phyloP scores from a whole-genome alignment of 2,329 filamentous ascomycete genomes.

The Colletotrichum sansevieriae region DNA sequence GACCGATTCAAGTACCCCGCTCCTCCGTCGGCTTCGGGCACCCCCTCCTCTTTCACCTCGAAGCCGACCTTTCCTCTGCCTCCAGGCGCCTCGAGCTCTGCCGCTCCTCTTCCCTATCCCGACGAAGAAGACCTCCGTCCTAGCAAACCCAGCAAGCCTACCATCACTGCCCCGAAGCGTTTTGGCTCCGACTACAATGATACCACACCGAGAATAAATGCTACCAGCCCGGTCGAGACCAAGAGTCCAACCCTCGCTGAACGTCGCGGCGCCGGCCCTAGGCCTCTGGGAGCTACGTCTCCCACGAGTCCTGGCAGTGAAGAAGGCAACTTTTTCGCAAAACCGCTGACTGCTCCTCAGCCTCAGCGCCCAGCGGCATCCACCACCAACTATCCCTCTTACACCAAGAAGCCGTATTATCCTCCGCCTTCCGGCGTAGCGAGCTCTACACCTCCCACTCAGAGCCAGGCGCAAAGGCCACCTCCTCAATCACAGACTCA shows the following conservation, averaged over 20 bases:
- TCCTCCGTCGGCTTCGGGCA: constrained; percentile 54
- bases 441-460: constrained; percentile 40
- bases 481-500: constrained; percentile 51
- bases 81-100: constrained; percentile 78
- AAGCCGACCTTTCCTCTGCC: constrained; percentile 74
- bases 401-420: constrained; percentile 71
- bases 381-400: constrained; percentile 59
- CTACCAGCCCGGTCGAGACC: constrained; percentile 67
- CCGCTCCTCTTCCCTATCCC: constrained; percentile 77
- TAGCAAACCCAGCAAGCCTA: constrained; percentile 56
- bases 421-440: constrained; percentile 62
- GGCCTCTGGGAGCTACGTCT: constrained; percentile 77
- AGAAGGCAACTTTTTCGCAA: constrained; percentile 84
- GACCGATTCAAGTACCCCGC: constrained; percentile 66
- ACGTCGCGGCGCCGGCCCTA: constrained; percentile 83
- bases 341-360: constrained; percentile 65
- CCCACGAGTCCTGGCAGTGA: constrained; percentile 83
- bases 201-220: constrained; percentile 64
- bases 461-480: constrained; percentile 47
- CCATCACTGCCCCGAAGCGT: constrained; percentile 58
- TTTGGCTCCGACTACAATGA: constrained; percentile 63
- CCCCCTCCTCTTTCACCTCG: constrained; percentile 55
- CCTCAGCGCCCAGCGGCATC: constrained; percentile 55
- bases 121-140: constrained; percentile 72
- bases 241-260: constrained; percentile 79